Evolutionary conservation across 129 eudicot species (phyloP).

Genomic region (Pseudognaphalium luteoalbum): DNA sequence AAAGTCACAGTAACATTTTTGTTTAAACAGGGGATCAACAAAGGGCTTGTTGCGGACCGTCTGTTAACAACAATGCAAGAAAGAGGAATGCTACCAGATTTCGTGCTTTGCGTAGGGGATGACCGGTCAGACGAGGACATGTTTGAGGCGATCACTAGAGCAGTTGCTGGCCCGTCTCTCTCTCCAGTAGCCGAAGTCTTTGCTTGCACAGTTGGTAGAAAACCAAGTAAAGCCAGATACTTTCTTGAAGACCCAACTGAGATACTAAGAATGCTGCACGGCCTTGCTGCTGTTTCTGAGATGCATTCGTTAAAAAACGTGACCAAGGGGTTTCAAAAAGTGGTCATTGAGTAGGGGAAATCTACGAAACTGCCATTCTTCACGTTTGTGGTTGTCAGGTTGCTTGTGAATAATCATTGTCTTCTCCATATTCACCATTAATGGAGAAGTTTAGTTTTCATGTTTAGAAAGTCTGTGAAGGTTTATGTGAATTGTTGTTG

Average conservation of each 20-base stretch:
- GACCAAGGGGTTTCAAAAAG: constrained; percentile 37
- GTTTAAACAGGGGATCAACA: constrained; percentile 63
- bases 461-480: constrained; percentile 13
- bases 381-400: constrained; percentile 15
- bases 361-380: constrained; percentile 9
- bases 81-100: constrained; percentile 74
- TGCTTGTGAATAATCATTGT: constrained; percentile 33
- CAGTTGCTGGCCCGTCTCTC: constrained; percentile 52
- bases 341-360: constrained; percentile 31
- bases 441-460: constrained; percentile 29
- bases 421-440: constrained; percentile 26
- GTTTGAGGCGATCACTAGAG: constrained; percentile 79
- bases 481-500: constrained; percentile 26
- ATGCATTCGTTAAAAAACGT: constrained; percentile 37
- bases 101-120: constrained; percentile 83
- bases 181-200: constrained; percentile 80
- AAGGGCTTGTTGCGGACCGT: constrained; percentile 84
- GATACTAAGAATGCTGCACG: constrained; percentile 73
- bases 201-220: constrained; percentile 92
- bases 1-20: constrained; percentile 4
- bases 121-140: constrained; percentile 94
- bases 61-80: constrained; percentile 60
- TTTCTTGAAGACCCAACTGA: constrained; percentile 72
- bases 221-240: constrained; percentile 89
- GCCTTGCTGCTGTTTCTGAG: constrained; percentile 71